Evolutionary conservation across 768 basidiomycete species (phyloP).

Genomic region (Saitozyma sp.): DNA sequence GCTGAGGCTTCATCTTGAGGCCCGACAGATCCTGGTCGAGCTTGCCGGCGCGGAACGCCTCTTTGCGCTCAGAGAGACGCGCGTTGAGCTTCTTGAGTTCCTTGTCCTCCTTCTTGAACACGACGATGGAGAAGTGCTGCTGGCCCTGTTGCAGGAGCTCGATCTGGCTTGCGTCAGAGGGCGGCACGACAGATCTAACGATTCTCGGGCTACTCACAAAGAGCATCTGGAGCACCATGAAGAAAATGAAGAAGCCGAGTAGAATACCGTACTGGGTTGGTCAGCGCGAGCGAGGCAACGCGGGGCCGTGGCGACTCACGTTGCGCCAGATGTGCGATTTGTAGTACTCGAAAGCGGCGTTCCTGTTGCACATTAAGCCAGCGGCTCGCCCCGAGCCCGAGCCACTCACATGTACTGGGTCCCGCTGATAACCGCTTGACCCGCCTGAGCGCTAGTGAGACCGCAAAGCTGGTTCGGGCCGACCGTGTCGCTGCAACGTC

Average conservation of each 20-base stretch:
- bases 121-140: conserved; percentile 54
- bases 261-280: conserved; percentile 67
- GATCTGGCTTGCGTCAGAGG: conserved; percentile 10
- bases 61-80: conserved; percentile 58
- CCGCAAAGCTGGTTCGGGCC: conserved; percentile 70
- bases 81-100: conserved; percentile 56
- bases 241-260: conserved; percentile 68
- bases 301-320: conserved; percentile 11
- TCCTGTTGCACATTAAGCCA: background rate
- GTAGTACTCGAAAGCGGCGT: conserved; percentile 55
- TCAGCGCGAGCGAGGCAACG: conserved; percentile 55
- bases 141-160: conserved; percentile 42
- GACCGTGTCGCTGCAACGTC: conserved; percentile 16
- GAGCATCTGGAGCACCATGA: conserved; percentile 68
- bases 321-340: conserved; percentile 50
- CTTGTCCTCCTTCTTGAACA: conserved; percentile 65
- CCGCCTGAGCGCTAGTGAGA: conserved; percentile 64
- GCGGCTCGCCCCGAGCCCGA: too few relatives aligned
- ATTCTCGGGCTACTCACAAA: conserved; percentile 52
- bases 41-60: conserved; percentile 51
- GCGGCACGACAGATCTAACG: background rate
- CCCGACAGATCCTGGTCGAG: conserved; percentile 56
- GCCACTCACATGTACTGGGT: conserved; percentile 63
- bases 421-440: conserved; percentile 59
- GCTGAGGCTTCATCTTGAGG: conserved; percentile 53